Base-by-base conservation (phyloP, 257 asterid species). In the Solanum chiquidenum region DNA sequence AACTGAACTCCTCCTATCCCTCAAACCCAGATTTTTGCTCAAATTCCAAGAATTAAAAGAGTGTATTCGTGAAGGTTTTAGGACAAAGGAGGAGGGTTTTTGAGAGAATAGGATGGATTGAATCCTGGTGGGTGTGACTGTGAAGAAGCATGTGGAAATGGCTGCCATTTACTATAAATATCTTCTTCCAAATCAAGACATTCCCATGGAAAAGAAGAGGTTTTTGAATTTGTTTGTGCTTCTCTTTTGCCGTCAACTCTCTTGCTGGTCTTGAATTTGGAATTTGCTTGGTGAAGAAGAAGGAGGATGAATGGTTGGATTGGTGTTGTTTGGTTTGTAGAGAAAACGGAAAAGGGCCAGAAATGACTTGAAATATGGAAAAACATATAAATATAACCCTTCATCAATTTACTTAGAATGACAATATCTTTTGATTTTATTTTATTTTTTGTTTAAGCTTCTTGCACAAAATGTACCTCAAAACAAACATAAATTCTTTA, bases 101-200 rank as follows among this genome's bases (percentile, higher is more conserved):
- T 44, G 86, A 44, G 88, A 31, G 88, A 91, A 38, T 88, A 42
- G 58, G 27, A 88, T 64, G 85, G 92, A 83, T 84, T 88, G 89
- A 79, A 90, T 86, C 76, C 92, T 85, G 90, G 86, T 18, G 23
- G 88, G 21, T 90, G 90, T 87, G 16, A 91, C 86, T 21, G 91
- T 64, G 84, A 93, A 93, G 88, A 92, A 91, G 86, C 89, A 91
- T 62, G 94, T 90, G 88, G 96, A 93, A 91, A 93, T 86, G 89
- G 98, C 88, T 18, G 98, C 98, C 98, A 94, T 96, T 86, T 64
- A 83, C 34, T 85, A 75, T 29, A 74, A 18, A n/a, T 66, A 35
- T 74, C 27, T 62, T 29, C 87, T 27, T 88, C 80, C 46, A n/a
- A 86, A 88, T 90, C 86, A 87, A 88, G 86, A 88, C 85, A 84